Evolutionary conservation across 371 early-diverging fungal species (phyloP).

Genomic region (Funneliformis caledonium): DNA sequence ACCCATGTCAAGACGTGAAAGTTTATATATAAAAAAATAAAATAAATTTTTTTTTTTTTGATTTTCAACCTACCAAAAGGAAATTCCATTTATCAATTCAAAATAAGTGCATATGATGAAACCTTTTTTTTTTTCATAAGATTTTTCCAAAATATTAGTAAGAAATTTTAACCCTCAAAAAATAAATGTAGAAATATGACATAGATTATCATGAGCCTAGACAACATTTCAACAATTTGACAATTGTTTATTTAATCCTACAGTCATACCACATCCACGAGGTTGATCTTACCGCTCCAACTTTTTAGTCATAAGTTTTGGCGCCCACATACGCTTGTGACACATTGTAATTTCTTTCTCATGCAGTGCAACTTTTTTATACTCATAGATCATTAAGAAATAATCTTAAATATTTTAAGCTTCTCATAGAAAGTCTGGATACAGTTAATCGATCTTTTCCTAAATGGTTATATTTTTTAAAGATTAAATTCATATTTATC

Average conservation of each 20-base stretch:
- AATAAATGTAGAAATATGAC: background rate
- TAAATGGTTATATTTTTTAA: background rate
- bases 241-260: slow-evolving; percentile 1
- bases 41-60: no score
- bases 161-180: background rate
- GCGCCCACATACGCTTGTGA: background rate
- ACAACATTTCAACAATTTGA: background rate
- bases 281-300: background rate
- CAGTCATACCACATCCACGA: background rate
- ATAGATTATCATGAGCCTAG: background rate
- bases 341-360: background rate
- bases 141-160: background rate
- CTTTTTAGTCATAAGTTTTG: background rate
- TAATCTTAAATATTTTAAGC: background rate
- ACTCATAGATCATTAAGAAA: background rate
- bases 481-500: no score
- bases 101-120: no score
- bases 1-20: no score
- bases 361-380: background rate
- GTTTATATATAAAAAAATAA: no score
- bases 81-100: no score
- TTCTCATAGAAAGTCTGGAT: background rate
- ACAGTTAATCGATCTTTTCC: background rate
- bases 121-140: no score
- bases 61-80: no score